Conservation (phyloP, 306 rosid genomes). For the Biancaea sappan region DNA sequence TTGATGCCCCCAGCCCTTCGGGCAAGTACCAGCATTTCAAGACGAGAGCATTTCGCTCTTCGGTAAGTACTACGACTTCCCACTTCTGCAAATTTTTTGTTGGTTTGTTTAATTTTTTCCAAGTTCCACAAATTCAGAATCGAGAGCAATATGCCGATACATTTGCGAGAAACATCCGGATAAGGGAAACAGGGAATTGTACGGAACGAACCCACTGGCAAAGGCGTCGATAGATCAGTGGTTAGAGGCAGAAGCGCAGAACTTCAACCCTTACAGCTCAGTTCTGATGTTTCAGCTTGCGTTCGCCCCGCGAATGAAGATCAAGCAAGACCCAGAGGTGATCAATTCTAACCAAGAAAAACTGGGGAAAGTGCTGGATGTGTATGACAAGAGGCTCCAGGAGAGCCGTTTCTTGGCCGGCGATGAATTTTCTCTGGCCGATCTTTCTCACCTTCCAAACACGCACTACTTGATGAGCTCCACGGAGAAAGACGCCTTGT, state of each 20-base stretch:
- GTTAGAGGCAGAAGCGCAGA: slow-evolving; percentile 84
- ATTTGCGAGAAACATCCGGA: slow-evolving; percentile 64
- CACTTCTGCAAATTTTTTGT: neutral
- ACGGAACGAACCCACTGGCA: slow-evolving; percentile 62
- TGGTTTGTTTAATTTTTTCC: neutral
- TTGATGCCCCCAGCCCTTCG: slow-evolving; percentile 60
- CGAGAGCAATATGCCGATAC: slow-evolving; percentile 85
- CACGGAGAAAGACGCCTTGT: slow-evolving; percentile 45
- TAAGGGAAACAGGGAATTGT: slow-evolving; percentile 63
- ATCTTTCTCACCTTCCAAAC: slow-evolving; percentile 90
- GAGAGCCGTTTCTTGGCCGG: slow-evolving; percentile 72
- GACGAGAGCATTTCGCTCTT: slow-evolving; percentile 66
- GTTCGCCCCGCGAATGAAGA: slow-evolving; percentile 81
- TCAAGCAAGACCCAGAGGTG: slow-evolving; percentile 55
- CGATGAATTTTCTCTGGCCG: slow-evolving; percentile 78
- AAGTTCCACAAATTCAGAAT: slow-evolving; percentile 48
- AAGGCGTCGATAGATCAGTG: slow-evolving; percentile 86
- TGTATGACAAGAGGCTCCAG: slow-evolving; percentile 64
- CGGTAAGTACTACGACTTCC: slow-evolving; percentile 42
- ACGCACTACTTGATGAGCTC: slow-evolving; percentile 51
- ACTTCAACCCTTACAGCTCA: slow-evolving; percentile 73
- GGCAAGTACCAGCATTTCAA: slow-evolving; percentile 89
- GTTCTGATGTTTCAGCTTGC: slow-evolving; percentile 75
- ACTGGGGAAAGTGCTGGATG: slow-evolving; percentile 66
- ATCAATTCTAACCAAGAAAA: slow-evolving; percentile 62